phyloP scores from a whole-genome alignment of 2,329 filamentous ascomycete species.

The Colletotrichum ledebouriae region DNA sequence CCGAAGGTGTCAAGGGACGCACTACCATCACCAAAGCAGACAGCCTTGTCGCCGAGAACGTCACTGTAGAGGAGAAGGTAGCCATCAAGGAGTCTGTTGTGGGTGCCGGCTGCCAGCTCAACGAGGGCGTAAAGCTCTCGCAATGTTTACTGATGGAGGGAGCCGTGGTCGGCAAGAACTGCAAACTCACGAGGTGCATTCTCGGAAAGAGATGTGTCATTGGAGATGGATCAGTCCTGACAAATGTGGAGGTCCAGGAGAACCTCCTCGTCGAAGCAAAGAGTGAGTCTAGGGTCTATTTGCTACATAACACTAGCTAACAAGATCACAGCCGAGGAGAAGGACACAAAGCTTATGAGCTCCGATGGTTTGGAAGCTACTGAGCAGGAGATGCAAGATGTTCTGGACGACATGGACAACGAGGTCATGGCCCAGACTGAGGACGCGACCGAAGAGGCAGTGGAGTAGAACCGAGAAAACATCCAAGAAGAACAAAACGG shows the following conservation, averaged over 20 bases:
- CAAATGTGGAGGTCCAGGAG: constrained; percentile 93
- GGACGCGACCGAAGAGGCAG: constrained; percentile 41
- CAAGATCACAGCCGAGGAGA: constrained; percentile 69
- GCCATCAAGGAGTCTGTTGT: constrained; percentile 95
- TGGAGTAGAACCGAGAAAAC: constrained; percentile 24
- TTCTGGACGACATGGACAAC: constrained; percentile 59
- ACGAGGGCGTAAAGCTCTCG: constrained; percentile 86
- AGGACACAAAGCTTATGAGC: constrained; percentile 76
- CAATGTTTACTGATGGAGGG: constrained; percentile 95
- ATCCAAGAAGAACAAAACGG: constrained; percentile 14
- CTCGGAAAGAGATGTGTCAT: constrained; percentile 85
- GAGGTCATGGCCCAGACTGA: constrained; percentile 50
- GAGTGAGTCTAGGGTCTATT: constrained; percentile 63
- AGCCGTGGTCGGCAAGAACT: constrained; percentile 85
- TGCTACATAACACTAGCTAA: constrained; percentile 44
- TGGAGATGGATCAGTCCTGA: constrained; percentile 84
- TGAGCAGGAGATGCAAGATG: constrained; percentile 71
- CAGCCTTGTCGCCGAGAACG: constrained; percentile 88
- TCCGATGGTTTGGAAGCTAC: constrained; percentile 75
- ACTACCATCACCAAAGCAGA: constrained; percentile 87
- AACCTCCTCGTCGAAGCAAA: constrained; percentile 87
- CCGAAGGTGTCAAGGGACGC: constrained; percentile 82
- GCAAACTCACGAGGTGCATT: constrained; percentile 88
- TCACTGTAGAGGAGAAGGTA: constrained; percentile 87
- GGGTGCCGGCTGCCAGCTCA: constrained; percentile 88